Evolutionary conservation across 768 basidiomycete species (phyloP).

Genomic region (Naganishia vishniacii): DNA sequence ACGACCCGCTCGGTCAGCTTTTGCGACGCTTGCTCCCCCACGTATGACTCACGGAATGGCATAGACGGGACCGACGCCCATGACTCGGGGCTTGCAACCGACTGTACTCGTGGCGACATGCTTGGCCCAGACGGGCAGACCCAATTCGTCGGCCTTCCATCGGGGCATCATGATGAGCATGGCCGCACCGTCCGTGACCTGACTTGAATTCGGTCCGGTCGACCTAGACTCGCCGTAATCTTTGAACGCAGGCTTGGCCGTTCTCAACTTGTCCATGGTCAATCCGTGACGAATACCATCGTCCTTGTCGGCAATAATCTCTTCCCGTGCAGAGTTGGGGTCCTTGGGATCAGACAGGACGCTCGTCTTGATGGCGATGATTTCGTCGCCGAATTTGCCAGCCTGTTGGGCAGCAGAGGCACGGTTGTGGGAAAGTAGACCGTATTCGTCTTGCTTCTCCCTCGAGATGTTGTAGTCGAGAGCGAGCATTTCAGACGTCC

Average conservation of each 20-base stretch:
- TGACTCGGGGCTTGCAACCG: slow-evolving; percentile 73
- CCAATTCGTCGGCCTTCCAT: slow-evolving; percentile 68
- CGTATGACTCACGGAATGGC: slow-evolving; percentile 30
- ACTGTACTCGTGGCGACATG: slow-evolving; percentile 61
- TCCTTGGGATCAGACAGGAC: slow-evolving; percentile 27
- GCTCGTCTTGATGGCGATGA: slow-evolving; percentile 60
- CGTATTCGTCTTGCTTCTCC: slow-evolving; percentile 68
- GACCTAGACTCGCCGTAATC: slow-evolving; percentile 70
- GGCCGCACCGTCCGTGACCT: slow-evolving; percentile 78
- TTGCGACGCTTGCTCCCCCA: background rate
- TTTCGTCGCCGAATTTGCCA: slow-evolving; percentile 64
- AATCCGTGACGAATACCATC: slow-evolving; percentile 73
- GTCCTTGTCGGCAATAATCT: slow-evolving; percentile 61
- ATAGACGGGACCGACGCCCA: slow-evolving; percentile 54
- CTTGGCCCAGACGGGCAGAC: slow-evolving; percentile 69
- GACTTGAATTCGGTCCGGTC: slow-evolving; percentile 80
- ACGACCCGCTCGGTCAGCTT: slow-evolving; percentile 54
- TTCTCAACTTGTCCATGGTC: slow-evolving; percentile 60
- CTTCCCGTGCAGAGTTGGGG: slow-evolving; percentile 37
- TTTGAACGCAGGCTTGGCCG: slow-evolving; percentile 70
- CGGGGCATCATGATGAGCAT: slow-evolving; percentile 75
- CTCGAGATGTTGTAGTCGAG: slow-evolving; percentile 65
- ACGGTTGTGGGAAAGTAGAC: slow-evolving; percentile 62
- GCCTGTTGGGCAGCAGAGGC: slow-evolving; percentile 68
- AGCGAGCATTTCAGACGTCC: slow-evolving; percentile 84